Evolutionary conservation across 495 filamentous ascomycete species (phyloP), one percentile per base, ranked within the genome.

Genomic region (Annulohypoxylon moriforme): DNA sequence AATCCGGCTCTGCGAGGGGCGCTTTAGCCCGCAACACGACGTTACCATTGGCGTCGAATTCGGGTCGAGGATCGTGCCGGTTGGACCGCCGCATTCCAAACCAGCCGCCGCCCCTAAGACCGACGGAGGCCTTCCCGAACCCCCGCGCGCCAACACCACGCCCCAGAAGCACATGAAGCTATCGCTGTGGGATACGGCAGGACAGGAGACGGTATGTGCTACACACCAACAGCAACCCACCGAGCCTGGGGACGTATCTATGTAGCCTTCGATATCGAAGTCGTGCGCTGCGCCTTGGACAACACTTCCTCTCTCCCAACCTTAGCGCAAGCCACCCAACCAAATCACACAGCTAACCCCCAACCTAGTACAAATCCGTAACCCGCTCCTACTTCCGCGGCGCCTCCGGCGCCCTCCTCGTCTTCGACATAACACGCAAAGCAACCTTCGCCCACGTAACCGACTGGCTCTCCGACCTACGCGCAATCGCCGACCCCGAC

Each of bases 1-100:
- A 16, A 93, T 98, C 80, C 93, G 95, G 25, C 91, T 98, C 69
- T 98, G 95, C 83, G 95, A 98, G 87, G 95, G 94, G 61, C 94
- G 95, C 74, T 98, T 98, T 84, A 92, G 91, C 59, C 85, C 92
- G 31, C 88, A 93, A 72, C 96, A 98, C 83, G 94, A 98, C 83
- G 96, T 99, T 46, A 99, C 96, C 27, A 98, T 99, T 73, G 96
- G 96, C 63, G 96, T 99, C 24, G 96, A 99, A 79, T 98, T 99
- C 81, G 96, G 94, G 62, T 95, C 92, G 31, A 89, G 95, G 62
- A 94, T 98, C 72, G 94, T 99, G 31, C 91, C 94, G 62, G 94
- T 97, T 60, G 94, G 94, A 0, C 92, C 93, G 31, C 94, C 95
- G 34, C 82, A 88, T 46, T 86, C 81, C 61, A 80, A 73, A 65